Evolutionary conservation across 2,329 filamentous ascomycete species (phyloP).

Genomic region (Exophiala phaeomuriformis): DNA sequence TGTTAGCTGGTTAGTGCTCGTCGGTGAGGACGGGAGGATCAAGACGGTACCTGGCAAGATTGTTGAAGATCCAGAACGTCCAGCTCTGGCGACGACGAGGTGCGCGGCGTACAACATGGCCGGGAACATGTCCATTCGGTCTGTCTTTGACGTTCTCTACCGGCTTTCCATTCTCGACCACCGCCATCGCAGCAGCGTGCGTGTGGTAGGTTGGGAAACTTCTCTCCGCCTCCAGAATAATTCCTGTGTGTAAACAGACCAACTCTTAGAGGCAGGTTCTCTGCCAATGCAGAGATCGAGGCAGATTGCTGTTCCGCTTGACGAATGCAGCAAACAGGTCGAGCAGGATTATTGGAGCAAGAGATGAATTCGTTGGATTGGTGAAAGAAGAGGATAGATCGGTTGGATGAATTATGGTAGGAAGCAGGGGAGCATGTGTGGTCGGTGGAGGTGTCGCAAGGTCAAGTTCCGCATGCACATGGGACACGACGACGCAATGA

Average conservation of each 20-base stretch:
- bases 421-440: conserved; percentile 5
- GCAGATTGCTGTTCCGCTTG: not conserved
- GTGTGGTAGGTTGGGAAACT: not conserved
- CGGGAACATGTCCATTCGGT: conserved; percentile 24
- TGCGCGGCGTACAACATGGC: conserved; percentile 3
- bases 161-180: conserved; percentile 34
- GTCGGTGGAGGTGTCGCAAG: conserved; percentile 5
- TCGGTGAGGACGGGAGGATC: not conserved
- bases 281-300: not conserved
- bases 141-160: conserved; percentile 29
- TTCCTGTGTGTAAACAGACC: not conserved
- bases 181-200: conserved; percentile 31
- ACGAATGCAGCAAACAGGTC: not conserved
- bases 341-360: not conserved
- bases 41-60: conserved; percentile 48
- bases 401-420: not conserved
- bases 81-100: conserved; percentile 19
- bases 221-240: conserved; percentile 1
- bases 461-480: not conserved
- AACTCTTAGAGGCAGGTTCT: not conserved
- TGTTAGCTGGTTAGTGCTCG: conserved; percentile 32
- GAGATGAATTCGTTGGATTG: not conserved
- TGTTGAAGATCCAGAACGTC: conserved; percentile 35
- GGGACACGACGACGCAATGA: not conserved
- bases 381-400: conserved; percentile 3